phyloP scores from a whole-genome alignment of 2,329 filamentous ascomycete species.

The Cyclaneusma minus region DNA sequence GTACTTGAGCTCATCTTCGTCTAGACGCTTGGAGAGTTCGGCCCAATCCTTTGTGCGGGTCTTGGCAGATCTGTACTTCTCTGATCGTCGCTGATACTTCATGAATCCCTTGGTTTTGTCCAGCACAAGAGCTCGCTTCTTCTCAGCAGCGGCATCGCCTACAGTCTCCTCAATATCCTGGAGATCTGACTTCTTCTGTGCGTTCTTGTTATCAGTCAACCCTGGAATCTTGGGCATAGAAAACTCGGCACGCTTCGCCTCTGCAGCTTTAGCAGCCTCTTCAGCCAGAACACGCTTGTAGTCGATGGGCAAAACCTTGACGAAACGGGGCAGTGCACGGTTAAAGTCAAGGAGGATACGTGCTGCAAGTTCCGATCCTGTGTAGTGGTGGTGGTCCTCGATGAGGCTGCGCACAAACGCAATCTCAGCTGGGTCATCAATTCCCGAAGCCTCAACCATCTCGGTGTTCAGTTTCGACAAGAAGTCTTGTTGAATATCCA shows the following conservation, averaged over 20 bases:
- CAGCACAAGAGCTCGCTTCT: slow-evolving; percentile 80
- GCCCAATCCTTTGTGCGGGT: slow-evolving; percentile 86
- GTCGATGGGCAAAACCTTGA: slow-evolving; percentile 87
- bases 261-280: slow-evolving; percentile 71
- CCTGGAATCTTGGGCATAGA: slow-evolving; percentile 64
- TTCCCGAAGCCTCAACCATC: slow-evolving; percentile 80
- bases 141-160: slow-evolving; percentile 69
- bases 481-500: slow-evolving; percentile 84
- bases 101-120: slow-evolving; percentile 97
- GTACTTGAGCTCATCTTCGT: slow-evolving; percentile 91
- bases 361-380: slow-evolving; percentile 84
- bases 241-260: slow-evolving; percentile 73
- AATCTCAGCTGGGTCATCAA: slow-evolving; percentile 79
- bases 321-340: slow-evolving; percentile 73
- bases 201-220: slow-evolving; percentile 32
- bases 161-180: slow-evolving; percentile 87
- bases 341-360: slow-evolving; percentile 92
- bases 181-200: slow-evolving; percentile 51
- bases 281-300: slow-evolving; percentile 89
- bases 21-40: slow-evolving; percentile 73
- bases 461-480: slow-evolving; percentile 88
- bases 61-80: slow-evolving; percentile 81
- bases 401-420: slow-evolving; percentile 82
- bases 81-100: slow-evolving; percentile 83
- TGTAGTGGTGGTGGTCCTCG: slow-evolving; percentile 96